phyloP scores from a whole-genome alignment of 768 basidiomycete species.

The Leucogyrophana mollusca region DNA sequence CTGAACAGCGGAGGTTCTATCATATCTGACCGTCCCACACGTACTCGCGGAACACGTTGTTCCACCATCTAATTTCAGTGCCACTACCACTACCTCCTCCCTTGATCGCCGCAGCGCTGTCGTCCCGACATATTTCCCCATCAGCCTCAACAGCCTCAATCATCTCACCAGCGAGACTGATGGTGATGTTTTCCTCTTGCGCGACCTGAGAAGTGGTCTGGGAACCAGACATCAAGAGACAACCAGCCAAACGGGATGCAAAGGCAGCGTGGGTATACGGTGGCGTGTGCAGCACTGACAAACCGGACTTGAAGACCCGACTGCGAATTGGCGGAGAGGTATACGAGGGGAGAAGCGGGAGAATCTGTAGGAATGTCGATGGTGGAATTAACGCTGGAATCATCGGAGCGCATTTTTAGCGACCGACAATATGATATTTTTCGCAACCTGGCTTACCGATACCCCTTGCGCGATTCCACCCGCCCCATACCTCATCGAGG shows the following conservation, averaged over 20 bases:
- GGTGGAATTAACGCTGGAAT: conserved; percentile 86
- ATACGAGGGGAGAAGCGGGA: conserved; percentile 63
- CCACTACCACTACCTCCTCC: conserved; percentile 45
- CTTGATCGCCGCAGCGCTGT: conserved; percentile 37
- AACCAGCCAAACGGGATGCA: conserved; percentile 56
- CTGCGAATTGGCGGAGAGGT: conserved; percentile 67
- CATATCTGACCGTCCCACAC: conserved; percentile 67
- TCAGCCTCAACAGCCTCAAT: conserved; percentile 68
- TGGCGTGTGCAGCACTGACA: conserved; percentile 84
- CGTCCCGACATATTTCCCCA: conserved; percentile 77
- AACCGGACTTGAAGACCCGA: conserved; percentile 69
- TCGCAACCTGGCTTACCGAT: conserved; percentile 57
- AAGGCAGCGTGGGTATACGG: conserved; percentile 70
- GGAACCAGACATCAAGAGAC: conserved; percentile 49
- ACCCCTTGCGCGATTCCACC: conserved; percentile 92
- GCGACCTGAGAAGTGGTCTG: conserved; percentile 73
- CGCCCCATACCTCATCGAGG: conserved; percentile 92
- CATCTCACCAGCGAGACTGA: conserved; percentile 78
- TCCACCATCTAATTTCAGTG: conserved; percentile 72
- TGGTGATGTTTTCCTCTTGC: conserved; percentile 63
- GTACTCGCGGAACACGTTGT: conserved; percentile 65
- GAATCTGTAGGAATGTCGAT: conserved; percentile 72
- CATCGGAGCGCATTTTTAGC: not conserved
- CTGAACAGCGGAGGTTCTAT: no score
- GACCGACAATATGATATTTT: not conserved